phyloP scores from a whole-genome alignment of 768 basidiomycete genomes.

The Trametes sanguinea region DNA sequence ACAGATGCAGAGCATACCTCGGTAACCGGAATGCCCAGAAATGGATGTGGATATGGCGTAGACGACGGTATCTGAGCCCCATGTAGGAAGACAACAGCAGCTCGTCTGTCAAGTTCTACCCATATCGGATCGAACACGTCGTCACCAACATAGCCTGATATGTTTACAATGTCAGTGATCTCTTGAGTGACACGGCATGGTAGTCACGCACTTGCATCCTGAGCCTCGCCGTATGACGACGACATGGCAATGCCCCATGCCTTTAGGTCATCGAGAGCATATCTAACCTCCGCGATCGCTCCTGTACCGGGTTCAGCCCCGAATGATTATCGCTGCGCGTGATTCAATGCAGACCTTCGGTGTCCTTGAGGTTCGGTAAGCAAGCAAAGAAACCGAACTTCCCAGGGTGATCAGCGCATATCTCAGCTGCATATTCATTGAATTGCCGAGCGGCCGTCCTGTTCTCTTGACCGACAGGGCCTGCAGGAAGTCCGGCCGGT shows the following conservation, averaged over 20 bases:
- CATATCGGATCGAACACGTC: conserved; percentile 65
- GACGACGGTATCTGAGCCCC: conserved; percentile 68
- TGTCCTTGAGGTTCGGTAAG: conserved; percentile 43
- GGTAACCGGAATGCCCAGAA: conserved; percentile 66
- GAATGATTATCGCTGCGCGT: neutral
- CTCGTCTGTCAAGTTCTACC: conserved; percentile 63
- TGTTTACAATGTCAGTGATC: neutral
- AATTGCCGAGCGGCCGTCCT: conserved; percentile 42
- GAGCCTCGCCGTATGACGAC: conserved; percentile 65
- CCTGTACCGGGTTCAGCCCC: conserved; percentile 39
- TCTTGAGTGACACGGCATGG: neutral
- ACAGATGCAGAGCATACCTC: conserved; percentile 46
- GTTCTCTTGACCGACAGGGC: conserved; percentile 42
- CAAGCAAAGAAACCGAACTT: conserved; percentile 74
- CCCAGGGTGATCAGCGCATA: conserved; percentile 50
- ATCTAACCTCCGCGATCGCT: conserved; percentile 58
- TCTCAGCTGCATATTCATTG: conserved; percentile 49
- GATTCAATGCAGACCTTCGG: neutral
- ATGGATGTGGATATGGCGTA: conserved; percentile 61
- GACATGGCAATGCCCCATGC: conserved; percentile 68
- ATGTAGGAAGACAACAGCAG: conserved; percentile 70
- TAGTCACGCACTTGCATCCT: conserved; percentile 48
- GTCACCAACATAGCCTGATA: conserved; percentile 65
- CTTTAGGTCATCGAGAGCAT: conserved; percentile 58
- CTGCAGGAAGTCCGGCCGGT: conserved; percentile 53